Evolutionary conservation across 179 eudicot genomes (phyloP).

Genomic region (Silene vulgaris): DNA sequence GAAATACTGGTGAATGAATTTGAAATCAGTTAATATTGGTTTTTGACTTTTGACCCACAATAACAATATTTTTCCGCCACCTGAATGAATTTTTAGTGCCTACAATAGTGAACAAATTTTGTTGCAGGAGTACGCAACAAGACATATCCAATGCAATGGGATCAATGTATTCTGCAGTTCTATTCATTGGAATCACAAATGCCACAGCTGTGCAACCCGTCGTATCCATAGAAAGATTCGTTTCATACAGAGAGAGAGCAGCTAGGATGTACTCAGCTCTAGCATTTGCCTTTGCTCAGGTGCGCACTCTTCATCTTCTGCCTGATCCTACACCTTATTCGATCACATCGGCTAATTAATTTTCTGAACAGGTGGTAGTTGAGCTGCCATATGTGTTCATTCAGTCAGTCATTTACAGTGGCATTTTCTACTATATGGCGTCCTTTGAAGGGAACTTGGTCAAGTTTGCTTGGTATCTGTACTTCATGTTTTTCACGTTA

Average conservation of each 20-base stretch:
- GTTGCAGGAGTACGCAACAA: slow-evolving; percentile 69
- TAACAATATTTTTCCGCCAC: neutral
- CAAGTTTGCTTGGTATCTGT: slow-evolving; percentile 67
- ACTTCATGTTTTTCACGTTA: slow-evolving; percentile 76
- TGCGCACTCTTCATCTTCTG: slow-evolving; percentile 11
- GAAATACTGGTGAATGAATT: neutral
- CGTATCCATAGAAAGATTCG: slow-evolving; percentile 66
- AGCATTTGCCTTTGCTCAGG: slow-evolving; percentile 92
- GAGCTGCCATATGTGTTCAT: slow-evolving; percentile 83
- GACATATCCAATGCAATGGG: slow-evolving; percentile 93
- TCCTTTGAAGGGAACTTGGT: slow-evolving; percentile 54
- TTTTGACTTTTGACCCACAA: neutral
- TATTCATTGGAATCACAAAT: slow-evolving; percentile 87
- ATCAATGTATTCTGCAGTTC: slow-evolving; percentile 84
- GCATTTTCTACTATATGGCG: slow-evolving; percentile 76
- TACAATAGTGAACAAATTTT: slow-evolving; percentile 10
- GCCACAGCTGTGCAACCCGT: slow-evolving; percentile 88
- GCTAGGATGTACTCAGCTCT: slow-evolving; percentile 94
- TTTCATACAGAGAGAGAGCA: slow-evolving; percentile 83
- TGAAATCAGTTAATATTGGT: neutral
- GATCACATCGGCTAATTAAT: neutral
- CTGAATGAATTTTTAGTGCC: neutral
- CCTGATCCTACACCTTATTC: neutral
- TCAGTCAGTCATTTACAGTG: slow-evolving; percentile 68
- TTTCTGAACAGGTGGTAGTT: slow-evolving; percentile 51